Evolutionary conservation across 2,329 filamentous ascomycete genomes (phyloP).

Genomic region (Hypoxylon sp.): DNA sequence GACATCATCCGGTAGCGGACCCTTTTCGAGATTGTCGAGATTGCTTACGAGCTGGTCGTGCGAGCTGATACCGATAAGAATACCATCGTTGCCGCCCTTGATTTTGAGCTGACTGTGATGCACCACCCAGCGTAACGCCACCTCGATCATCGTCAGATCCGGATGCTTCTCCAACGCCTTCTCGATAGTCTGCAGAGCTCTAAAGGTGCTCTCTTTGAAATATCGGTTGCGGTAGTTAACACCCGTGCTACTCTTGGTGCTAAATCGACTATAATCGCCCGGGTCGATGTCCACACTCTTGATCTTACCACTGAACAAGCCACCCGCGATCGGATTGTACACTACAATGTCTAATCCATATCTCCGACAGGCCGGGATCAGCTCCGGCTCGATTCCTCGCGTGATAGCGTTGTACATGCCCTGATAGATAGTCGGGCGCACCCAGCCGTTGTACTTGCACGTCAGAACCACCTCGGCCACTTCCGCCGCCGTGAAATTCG

Average conservation of each 20-base stretch:
- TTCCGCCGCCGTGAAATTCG: slow-evolving; percentile 89
- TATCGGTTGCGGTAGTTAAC: slow-evolving; percentile 76
- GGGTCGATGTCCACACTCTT: slow-evolving; percentile 75
- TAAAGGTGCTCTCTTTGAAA: slow-evolving; percentile 75
- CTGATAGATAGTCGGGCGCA: slow-evolving; percentile 87
- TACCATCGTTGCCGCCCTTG: slow-evolving; percentile 69
- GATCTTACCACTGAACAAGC: slow-evolving; percentile 85
- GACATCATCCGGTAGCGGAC: slow-evolving; percentile 82
- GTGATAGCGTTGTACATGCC: slow-evolving; percentile 90
- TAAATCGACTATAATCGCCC: slow-evolving; percentile 77
- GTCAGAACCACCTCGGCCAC: slow-evolving; percentile 87
- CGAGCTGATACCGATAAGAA: slow-evolving; percentile 73
- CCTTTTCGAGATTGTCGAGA: slow-evolving; percentile 72
- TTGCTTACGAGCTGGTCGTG: slow-evolving; percentile 71
- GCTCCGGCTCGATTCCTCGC: slow-evolving; percentile 80
- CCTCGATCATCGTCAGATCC: slow-evolving; percentile 78
- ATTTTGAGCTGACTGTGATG: slow-evolving; percentile 76
- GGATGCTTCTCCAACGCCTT: slow-evolving; percentile 74
- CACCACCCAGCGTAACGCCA: slow-evolving; percentile 78
- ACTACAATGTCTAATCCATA: slow-evolving; percentile 85
- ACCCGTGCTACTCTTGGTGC: slow-evolving; percentile 66
- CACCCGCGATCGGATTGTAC: slow-evolving; percentile 87
- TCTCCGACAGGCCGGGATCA: slow-evolving; percentile 79
- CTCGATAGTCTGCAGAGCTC: slow-evolving; percentile 78
- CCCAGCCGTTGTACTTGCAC: slow-evolving; percentile 85